Conservation (phyloP, 495 filamentous ascomycete species). For the Wilcoxina mikolae region DNA sequence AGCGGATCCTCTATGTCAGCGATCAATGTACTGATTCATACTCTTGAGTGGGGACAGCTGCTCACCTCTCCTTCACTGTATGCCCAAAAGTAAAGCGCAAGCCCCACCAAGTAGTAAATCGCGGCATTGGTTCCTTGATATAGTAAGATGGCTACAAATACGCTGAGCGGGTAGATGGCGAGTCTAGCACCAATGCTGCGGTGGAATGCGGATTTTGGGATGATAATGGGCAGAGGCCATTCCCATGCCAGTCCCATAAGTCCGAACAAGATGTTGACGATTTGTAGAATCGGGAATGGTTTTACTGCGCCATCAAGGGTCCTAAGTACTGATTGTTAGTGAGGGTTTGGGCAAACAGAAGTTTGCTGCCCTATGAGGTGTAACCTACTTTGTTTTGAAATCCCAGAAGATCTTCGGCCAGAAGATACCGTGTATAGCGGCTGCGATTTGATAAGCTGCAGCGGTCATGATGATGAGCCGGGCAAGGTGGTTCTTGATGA, state of each 20-base stretch:
- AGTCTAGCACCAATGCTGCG: conserved; percentile 76
- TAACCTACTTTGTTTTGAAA: conserved; percentile 56
- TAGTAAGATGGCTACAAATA: conserved; percentile 58
- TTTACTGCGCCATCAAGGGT: conserved; percentile 75
- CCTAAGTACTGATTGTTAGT: conserved; percentile 14
- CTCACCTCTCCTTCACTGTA: conserved; percentile 93
- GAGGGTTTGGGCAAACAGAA: not conserved
- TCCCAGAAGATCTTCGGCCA: conserved; percentile 99
- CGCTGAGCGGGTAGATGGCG: conserved; percentile 63
- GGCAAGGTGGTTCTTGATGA: conserved; percentile 99
- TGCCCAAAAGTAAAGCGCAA: conserved; percentile 87
- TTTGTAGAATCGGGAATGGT: conserved; percentile 80
- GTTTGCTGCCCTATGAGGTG: too few species aligned
- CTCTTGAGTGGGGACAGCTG: not conserved
- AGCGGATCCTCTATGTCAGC: too few species aligned
- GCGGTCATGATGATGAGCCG: conserved; percentile 80
- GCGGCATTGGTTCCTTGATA: conserved; percentile 91
- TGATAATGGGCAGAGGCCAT: conserved; percentile 59
- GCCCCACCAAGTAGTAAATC: conserved; percentile 79
- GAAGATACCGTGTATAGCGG: conserved; percentile 76
- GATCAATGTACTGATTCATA: too few species aligned
- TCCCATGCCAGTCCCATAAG: conserved; percentile 72
- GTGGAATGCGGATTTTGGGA: conserved; percentile 56
- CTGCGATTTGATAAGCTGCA: conserved; percentile 70
- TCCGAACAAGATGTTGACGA: conserved; percentile 85